phyloP scores from a whole-genome alignment of 1,284 basidiomycete genomes.

The Marasmius sp. region DNA sequence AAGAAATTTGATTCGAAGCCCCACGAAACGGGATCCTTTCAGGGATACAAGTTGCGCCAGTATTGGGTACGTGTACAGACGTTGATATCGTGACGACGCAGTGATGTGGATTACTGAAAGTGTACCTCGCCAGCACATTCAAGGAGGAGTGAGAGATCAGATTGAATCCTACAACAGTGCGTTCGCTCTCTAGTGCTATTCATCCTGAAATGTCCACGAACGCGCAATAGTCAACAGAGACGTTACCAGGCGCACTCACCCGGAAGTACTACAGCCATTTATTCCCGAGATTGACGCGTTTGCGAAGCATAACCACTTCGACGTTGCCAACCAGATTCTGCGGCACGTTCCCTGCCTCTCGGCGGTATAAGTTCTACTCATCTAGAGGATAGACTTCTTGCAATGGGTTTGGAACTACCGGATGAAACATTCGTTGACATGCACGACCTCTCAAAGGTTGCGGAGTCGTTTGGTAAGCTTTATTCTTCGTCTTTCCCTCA shows the following conservation, averaged over 20 bases:
- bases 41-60: slow-evolving; percentile 58
- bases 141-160: slow-evolving; percentile 56
- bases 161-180: slow-evolving; percentile 58
- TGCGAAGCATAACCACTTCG: slow-evolving; percentile 48
- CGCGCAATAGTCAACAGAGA: slow-evolving; percentile 46
- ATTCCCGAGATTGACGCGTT: slow-evolving; percentile 60
- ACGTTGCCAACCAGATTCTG: slow-evolving; percentile 49
- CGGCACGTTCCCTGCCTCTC: slow-evolving; percentile 28
- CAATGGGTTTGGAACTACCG: slow-evolving; percentile 58
- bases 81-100: background rate
- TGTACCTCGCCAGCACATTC: slow-evolving; percentile 42
- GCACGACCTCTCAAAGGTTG: slow-evolving; percentile 45
- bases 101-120: background rate
- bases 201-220: no score
- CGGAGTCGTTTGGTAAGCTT: slow-evolving; percentile 46
- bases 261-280: slow-evolving; percentile 50
- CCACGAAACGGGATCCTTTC: slow-evolving; percentile 51
- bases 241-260: slow-evolving; percentile 43
- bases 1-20: slow-evolving; percentile 45
- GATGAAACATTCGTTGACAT: slow-evolving; percentile 53
- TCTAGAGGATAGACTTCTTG: slow-evolving; percentile 42
- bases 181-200: slow-evolving; percentile 12
- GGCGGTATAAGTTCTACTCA: background rate
- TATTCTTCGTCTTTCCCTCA: background rate
- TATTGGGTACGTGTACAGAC: slow-evolving; percentile 45